Conservation (phyloP, 768 basidiomycete genomes). For the Tricholomella constricta region DNA sequence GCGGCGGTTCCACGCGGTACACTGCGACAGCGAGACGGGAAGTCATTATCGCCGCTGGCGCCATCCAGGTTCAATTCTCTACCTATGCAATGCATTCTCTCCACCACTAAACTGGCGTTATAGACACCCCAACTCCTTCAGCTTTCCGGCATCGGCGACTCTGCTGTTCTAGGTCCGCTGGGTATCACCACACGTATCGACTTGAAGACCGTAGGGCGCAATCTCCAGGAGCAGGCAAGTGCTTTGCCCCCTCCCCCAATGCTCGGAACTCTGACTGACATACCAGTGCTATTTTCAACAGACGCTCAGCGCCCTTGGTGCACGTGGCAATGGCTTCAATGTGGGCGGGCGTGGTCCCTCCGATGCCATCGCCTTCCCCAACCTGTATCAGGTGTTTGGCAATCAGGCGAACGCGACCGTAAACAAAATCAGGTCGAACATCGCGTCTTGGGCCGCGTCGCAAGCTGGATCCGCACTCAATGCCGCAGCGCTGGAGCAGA, state of each 20-base stretch:
- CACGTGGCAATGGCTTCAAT: conserved; percentile 41
- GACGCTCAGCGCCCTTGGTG: conserved; percentile 46
- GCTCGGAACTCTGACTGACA: neutral
- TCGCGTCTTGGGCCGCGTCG: conserved; percentile 44
- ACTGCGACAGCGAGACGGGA: conserved; percentile 46
- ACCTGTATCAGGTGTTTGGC: conserved; percentile 49
- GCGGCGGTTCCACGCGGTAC: conserved; percentile 38
- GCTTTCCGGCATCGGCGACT: conserved; percentile 60
- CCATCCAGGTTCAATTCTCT: conserved; percentile 37
- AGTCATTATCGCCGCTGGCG: conserved; percentile 56
- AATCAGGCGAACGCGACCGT: conserved; percentile 31
- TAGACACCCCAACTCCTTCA: conserved; percentile 51
- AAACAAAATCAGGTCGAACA: conserved; percentile 37
- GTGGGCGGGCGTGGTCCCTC: conserved; percentile 45
- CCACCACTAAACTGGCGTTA: neutral
- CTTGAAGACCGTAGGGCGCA: conserved; percentile 53
- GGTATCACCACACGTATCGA: conserved; percentile 49
- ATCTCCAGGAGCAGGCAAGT: conserved; percentile 56
- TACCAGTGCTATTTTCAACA: conserved; percentile 14
- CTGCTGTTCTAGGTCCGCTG: conserved; percentile 42
- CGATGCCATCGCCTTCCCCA: conserved; percentile 53
- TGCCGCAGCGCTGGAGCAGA: conserved; percentile 41
- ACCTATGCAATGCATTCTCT: neutral
- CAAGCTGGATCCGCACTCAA: conserved; percentile 42
- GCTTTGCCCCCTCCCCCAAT: neutral